Evolutionary conservation across 805 yeast genomes (phyloP).

Genomic region (Teunomyces stri): DNA sequence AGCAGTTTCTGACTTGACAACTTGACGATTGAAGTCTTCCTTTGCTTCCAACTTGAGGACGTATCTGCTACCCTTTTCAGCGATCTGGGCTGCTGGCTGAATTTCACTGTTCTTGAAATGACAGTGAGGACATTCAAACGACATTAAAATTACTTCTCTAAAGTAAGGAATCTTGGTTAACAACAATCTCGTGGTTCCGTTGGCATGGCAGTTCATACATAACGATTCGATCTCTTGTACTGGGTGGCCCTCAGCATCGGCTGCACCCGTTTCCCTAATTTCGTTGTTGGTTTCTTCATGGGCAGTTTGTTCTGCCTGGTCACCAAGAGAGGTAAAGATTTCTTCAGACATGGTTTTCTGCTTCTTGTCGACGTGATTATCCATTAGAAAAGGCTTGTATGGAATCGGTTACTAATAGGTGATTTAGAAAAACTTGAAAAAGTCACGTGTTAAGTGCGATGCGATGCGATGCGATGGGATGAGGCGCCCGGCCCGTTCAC

Average conservation of each 20-base stretch:
- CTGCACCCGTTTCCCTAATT: slow-evolving; percentile 68
- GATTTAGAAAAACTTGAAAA: neutral
- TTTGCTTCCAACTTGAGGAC: slow-evolving; percentile 62
- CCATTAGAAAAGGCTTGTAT: slow-evolving; percentile 4
- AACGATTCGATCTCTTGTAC: slow-evolving; percentile 93
- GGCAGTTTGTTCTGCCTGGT: slow-evolving; percentile 35
- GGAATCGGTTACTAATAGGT: neutral
- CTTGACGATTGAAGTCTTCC: slow-evolving; percentile 83
- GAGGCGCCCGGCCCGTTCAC: no score
- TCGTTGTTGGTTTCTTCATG: slow-evolving; percentile 33
- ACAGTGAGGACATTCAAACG: slow-evolving; percentile 95
- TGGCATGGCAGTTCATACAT: slow-evolving; percentile 92
- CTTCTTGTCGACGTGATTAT: slow-evolving; percentile 12
- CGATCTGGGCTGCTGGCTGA: slow-evolving; percentile 93
- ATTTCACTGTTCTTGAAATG: slow-evolving; percentile 86
- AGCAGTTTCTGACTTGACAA: slow-evolving; percentile 87
- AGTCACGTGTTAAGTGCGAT: slow-evolving; percentile 7
- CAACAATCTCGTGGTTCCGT: slow-evolving; percentile 79
- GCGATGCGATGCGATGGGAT: neutral
- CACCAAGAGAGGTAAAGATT: slow-evolving; percentile 36
- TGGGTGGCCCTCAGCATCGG: slow-evolving; percentile 85
- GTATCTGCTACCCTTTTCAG: slow-evolving; percentile 81
- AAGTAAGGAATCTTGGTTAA: slow-evolving; percentile 90
- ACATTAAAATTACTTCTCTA: slow-evolving; percentile 88
- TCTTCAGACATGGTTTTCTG: slow-evolving; percentile 13